Percentiles rank a stretch among this genome's conserved stretches.
These are phyloP conservation scores for Tetradesmus obliquus DNA, from an alignment of 139 green algal species.

Conservation along the genomic window DNA sequence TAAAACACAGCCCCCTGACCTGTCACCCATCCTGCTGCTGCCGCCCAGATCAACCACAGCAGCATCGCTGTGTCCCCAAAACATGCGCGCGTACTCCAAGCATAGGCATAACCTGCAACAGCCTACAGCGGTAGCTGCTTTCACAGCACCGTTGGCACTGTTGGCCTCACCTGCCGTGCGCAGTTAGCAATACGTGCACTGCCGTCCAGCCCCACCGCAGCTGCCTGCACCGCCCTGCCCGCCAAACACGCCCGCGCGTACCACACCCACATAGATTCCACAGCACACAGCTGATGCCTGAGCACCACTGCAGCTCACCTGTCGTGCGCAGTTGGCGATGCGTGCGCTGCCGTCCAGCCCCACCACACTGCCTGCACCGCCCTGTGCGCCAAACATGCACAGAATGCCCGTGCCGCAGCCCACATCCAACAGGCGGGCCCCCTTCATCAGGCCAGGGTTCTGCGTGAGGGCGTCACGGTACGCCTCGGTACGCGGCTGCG, in stretches of 20 bases:
- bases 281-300: too few species aligned
- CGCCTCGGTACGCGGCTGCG: slow-evolving; percentile 81
- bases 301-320: slow-evolving; percentile 34
- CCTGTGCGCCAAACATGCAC: slow-evolving; percentile 92
- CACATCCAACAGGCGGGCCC: slow-evolving; percentile 89
- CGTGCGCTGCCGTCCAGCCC: slow-evolving; percentile 61
- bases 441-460: slow-evolving; percentile 82
- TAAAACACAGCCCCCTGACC: slow-evolving; percentile 24
- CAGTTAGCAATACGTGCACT: slow-evolving; percentile 71
- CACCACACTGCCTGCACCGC: slow-evolving; percentile 81
- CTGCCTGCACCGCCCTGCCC: slow-evolving; percentile 76
- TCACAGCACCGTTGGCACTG: neutral
- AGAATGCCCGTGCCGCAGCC: slow-evolving; percentile 89
- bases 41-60: slow-evolving; percentile 76
- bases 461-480: slow-evolving; percentile 84
- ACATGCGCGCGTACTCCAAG: too few species aligned
- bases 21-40: slow-evolving; percentile 66
- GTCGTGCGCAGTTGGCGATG: slow-evolving; percentile 73
- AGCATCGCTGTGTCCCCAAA: too few species aligned
- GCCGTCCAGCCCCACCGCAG: slow-evolving; percentile 72
- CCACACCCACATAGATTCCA: slow-evolving; percentile 92
- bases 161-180: slow-evolving; percentile 56
- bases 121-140: neutral
- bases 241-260: slow-evolving; percentile 88
- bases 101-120: neutral